Percentiles rank a stretch among this genome's conserved stretches.
Conservation (phyloP, 495 filamentous ascomycete species). For the Penicilliopsis zonata region DNA sequence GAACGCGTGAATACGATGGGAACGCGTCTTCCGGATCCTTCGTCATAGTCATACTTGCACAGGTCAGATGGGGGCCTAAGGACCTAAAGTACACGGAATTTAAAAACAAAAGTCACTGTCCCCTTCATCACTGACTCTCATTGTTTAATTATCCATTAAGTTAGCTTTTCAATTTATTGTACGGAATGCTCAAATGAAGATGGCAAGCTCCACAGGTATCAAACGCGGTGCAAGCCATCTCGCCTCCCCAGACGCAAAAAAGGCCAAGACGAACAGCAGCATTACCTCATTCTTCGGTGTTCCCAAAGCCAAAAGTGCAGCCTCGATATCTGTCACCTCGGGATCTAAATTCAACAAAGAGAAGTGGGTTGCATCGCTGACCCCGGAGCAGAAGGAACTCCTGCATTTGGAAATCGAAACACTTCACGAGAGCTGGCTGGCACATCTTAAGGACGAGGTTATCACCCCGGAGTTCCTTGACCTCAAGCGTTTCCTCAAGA, state of each 20-base stretch:
- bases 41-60: too few species aligned
- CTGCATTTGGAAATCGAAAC: constrained; percentile 85
- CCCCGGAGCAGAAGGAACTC: constrained; percentile 66
- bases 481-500: constrained; percentile 77
- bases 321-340: constrained; percentile 12
- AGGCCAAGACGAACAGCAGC: constrained; percentile 53
- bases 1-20: too few species aligned
- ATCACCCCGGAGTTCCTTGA: constrained; percentile 65
- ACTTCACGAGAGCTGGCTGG: constrained; percentile 81
- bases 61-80: too few species aligned
- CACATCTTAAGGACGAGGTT: constrained; percentile 74
- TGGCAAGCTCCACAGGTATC: constrained; percentile 16
- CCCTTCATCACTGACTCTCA: too few species aligned
- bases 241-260: constrained; percentile 30
- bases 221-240: constrained; percentile 27
- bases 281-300: constrained; percentile 57
- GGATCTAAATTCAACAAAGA: constrained; percentile 67
- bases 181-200: too few species aligned
- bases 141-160: too few species aligned
- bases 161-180: too few species aligned
- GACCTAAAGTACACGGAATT: too few species aligned
- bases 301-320: constrained; percentile 32
- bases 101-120: too few species aligned
- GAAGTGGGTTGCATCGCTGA: constrained; percentile 72
- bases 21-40: too few species aligned